Evolutionary conservation across 345 rosid genomes (phyloP), one percentile per base, ranked within the genome.

Genomic region (Sisymbrium altissimum): DNA sequence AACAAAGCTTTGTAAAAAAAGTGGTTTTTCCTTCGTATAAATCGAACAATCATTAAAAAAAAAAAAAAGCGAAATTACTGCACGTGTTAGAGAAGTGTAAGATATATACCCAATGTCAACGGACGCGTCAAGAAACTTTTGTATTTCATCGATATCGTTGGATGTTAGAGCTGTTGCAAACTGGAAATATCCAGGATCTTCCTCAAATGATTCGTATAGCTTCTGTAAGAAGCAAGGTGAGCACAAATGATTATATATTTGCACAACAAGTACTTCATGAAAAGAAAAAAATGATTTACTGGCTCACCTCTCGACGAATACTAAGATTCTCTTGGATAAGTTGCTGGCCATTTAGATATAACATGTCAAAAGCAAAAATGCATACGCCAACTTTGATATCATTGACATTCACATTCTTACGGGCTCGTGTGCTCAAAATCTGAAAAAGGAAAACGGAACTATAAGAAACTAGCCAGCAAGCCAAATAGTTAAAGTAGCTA

Each of bases 381-480:
- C 99, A 92, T 46, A 95, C 97, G 58, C 88, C 85, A 81, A 95
- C 87, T 83, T 92, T 95, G 82, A 95, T 92, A 71, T 95, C 98
- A 78, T 81, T 82, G 58, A 83, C 76, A 53, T 66, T 86, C 70
- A 88, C 99, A 83, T 92, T 90, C 81, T 95, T 95, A 64, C 94
- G 89, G 58, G 97, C 88, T 64, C 97, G 87, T 2, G 93, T 92
- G 78, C 83, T 86, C 54, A 92, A 94, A 44, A 83, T 59, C 99
- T 95, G 89, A 66, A 3, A 74, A 41, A 69, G 63, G 3, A 44
- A 23, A 4, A 21, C 19, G 12, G 17, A 49, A 15, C 19, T 35
- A 36, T 18, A 17, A 14, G 41, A 73, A 55, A 11, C 19, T 55
- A 64, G 6, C 63, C 49, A 66, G 30, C 67, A 58, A 58, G 53